These are phyloP conservation scores for Silene uniflora DNA, from an alignment of 148 eudicot species.

Conservation along the genomic window DNA sequence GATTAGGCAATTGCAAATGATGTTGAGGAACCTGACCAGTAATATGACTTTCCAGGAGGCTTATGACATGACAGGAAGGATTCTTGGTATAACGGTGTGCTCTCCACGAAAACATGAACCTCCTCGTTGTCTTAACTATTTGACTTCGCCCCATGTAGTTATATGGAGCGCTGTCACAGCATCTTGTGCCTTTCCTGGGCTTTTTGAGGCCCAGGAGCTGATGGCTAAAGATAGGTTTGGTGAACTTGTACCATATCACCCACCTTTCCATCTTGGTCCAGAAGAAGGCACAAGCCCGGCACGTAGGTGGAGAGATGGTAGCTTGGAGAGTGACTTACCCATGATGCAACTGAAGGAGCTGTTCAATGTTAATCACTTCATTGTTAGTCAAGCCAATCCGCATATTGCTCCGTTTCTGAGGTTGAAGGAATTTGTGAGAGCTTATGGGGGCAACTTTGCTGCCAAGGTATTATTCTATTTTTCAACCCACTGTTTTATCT, in stretches of 20 bases:
- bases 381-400: constrained; percentile 97
- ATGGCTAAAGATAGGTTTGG: constrained; percentile 94
- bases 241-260: constrained; percentile 87
- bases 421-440: constrained; percentile 77
- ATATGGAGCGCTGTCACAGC: constrained; percentile 99
- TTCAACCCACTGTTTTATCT: neutral
- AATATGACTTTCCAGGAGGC: constrained; percentile 96
- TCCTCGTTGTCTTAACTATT: constrained; percentile 87
- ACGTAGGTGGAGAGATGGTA: constrained; percentile 98
- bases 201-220: constrained; percentile 96
- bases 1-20: constrained; percentile 75
- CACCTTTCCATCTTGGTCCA: constrained; percentile 85
- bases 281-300: constrained; percentile 56
- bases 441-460: constrained; percentile 90
- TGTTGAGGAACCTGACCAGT: constrained; percentile 75
- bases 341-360: constrained; percentile 98
- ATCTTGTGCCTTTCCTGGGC: constrained; percentile 98
- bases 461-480: constrained; percentile 67
- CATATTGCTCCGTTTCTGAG: constrained; percentile 89
- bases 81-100: constrained; percentile 90
- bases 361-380: constrained; percentile 93
- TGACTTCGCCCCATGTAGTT: constrained; percentile 96
- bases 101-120: constrained; percentile 97
- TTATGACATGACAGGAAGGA: constrained; percentile 83
- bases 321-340: constrained; percentile 95